A percentile compares a stretch with the other conserved stretches of the same genome.
phyloP scores from a whole-genome alignment of 306 rosid genomes.

The Citrullus colocynthis region DNA sequence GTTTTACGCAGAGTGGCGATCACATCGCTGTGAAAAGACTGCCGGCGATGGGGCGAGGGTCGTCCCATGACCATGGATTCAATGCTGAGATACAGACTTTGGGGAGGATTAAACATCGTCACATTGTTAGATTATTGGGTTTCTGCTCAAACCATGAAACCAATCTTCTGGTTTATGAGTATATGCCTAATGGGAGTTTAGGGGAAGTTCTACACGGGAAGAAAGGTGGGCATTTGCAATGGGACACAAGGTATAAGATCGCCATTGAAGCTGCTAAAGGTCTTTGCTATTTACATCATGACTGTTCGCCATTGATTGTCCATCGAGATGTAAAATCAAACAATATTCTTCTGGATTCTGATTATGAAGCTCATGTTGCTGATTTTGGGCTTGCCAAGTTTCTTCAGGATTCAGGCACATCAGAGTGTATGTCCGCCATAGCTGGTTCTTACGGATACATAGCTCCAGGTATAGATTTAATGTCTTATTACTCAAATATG shows the following conservation, averaged over 20 bases:
- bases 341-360: conserved; percentile 82
- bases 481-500: neutral
- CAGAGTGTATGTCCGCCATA: conserved; percentile 98
- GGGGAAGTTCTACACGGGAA: conserved; percentile 96
- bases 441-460: conserved; percentile 98
- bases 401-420: conserved; percentile 93
- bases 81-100: conserved; percentile 92
- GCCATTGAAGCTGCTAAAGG: conserved; percentile 96
- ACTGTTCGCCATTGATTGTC: conserved; percentile 85
- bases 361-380: conserved; percentile 91
- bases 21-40: conserved; percentile 84
- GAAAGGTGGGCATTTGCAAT: conserved; percentile 88
- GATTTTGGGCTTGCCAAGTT: conserved; percentile 99
- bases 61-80: conserved; percentile 97
- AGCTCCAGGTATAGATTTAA: conserved; percentile 61
- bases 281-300: conserved; percentile 93
- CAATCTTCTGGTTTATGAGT: conserved; percentile 85
- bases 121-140: conserved; percentile 79
- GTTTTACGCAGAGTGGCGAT: conserved; percentile 64
- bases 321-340: conserved; percentile 93
- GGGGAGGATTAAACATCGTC: conserved; percentile 85
- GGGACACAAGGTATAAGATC: conserved; percentile 84
- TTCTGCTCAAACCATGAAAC: conserved; percentile 95
- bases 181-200: conserved; percentile 95
- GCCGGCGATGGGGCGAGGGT: conserved; percentile 80